These are phyloP conservation scores for Patellifolia procumbens DNA, from an alignment of 179 eudicot genomes.

Conservation along the genomic window DNA sequence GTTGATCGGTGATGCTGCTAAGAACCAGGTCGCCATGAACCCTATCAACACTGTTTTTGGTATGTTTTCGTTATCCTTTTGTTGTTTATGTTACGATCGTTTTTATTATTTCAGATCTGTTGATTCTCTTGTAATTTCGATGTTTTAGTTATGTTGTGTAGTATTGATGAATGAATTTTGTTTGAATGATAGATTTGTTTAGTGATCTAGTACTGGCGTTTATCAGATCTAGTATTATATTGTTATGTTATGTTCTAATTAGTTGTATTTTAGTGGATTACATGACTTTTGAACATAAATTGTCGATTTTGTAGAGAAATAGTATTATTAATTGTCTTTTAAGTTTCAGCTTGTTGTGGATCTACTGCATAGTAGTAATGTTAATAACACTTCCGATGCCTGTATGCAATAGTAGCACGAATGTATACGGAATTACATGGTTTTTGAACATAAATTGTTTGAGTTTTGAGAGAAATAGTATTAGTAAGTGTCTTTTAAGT, in stretches of 20 bases:
- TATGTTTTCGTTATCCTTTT: background rate
- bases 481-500: no score
- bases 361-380: no score
- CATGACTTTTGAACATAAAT: no score
- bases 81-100: no score
- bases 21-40: conserved; percentile 27
- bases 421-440: background rate
- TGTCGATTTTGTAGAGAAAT: no score
- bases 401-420: background rate
- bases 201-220: background rate
- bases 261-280: no score
- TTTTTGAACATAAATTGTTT: no score
- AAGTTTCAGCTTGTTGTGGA: no score
- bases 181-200: background rate
- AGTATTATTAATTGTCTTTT: no score
- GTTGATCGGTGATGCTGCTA: conserved; percentile 26
- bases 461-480: no score
- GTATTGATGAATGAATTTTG: background rate
- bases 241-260: background rate
- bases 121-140: background rate
- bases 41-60: conserved; percentile 24
- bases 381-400: background rate
- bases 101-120: background rate
- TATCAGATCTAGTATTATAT: background rate
- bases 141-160: background rate